These are phyloP conservation scores for Sphagnum fallax DNA, from an alignment of 228 moss, liverwort and hornwort genomes.

Conservation along the genomic window DNA sequence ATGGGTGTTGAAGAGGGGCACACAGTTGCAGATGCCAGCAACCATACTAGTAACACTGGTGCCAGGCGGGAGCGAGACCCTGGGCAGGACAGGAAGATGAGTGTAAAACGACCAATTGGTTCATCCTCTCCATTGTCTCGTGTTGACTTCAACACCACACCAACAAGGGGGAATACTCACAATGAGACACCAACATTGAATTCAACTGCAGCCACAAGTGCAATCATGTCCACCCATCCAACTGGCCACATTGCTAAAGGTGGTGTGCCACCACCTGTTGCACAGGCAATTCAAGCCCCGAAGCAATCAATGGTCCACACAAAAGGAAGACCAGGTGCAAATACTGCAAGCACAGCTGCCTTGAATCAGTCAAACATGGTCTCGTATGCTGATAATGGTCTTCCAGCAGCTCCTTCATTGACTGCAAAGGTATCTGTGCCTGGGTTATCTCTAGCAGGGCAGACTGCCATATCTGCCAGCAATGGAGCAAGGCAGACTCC, in stretches of 20 bases:
- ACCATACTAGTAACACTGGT: conserved; percentile 16
- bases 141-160: conserved; percentile 8
- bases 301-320: conserved; percentile 12
- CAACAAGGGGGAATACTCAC: conserved; percentile 5
- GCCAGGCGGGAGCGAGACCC: conserved; percentile 33
- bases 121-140: conserved; percentile 14
- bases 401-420: conserved; percentile 11
- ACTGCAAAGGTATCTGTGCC: conserved; percentile 22
- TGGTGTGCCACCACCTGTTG: conserved; percentile 7
- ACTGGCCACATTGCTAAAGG: conserved; percentile 11
- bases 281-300: conserved; percentile 8
- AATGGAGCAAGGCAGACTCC: conserved; percentile 13
- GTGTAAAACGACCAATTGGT: conserved; percentile 18
- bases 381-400: conserved; percentile 19
- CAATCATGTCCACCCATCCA: conserved; percentile 19
- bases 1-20: conserved; percentile 20
- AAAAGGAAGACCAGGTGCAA: conserved; percentile 13
- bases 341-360: conserved; percentile 1
- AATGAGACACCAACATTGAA: conserved; percentile 34
- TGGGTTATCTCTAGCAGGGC: conserved; percentile 14
- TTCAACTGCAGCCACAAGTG: conserved; percentile 19
- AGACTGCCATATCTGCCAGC: conserved; percentile 7
- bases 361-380: conserved; percentile 8
- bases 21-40: conserved; percentile 8
- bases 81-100: conserved; percentile 36